Evolutionary conservation across 169 alveolate species (phyloP).

Genomic region (Theileria parva): DNA sequence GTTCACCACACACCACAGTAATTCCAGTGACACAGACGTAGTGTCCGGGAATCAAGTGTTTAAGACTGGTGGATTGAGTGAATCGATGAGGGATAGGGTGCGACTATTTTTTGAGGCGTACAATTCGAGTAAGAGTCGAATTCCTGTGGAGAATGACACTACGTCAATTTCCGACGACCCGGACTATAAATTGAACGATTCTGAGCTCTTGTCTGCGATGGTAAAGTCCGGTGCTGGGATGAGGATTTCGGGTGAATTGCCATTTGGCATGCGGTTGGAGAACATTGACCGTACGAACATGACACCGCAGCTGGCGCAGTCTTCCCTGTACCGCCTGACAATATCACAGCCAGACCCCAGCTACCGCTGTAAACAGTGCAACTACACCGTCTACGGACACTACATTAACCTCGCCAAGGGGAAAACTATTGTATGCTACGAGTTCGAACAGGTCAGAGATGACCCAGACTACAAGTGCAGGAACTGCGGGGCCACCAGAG

Average conservation of each 20-base stretch:
- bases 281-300: background rate
- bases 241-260: background rate
- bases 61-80: no score
- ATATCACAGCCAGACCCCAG: constrained; percentile 42
- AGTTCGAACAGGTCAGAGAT: constrained; percentile 9
- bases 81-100: no score
- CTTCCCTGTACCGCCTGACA: constrained; percentile 23
- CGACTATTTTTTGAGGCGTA: background rate
- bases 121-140: background rate
- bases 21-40: no score
- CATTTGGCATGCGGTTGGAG: background rate
- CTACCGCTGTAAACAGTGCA: constrained; percentile 36
- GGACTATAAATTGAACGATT: background rate
- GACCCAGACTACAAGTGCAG: constrained; percentile 11
- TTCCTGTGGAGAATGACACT: background rate
- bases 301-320: constrained; percentile 31
- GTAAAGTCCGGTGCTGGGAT: background rate
- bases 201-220: background rate
- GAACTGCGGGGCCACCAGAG: background rate
- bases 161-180: background rate
- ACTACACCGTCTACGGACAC: constrained; percentile 17
- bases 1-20: no score
- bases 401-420: background rate
- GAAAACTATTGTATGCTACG: background rate
- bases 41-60: no score